A percentile compares a stretch with the other conserved stretches of the same genome.
Conservation (phyloP, 2,329 filamentous ascomycete species). For the Aspergillus ruber region DNA sequence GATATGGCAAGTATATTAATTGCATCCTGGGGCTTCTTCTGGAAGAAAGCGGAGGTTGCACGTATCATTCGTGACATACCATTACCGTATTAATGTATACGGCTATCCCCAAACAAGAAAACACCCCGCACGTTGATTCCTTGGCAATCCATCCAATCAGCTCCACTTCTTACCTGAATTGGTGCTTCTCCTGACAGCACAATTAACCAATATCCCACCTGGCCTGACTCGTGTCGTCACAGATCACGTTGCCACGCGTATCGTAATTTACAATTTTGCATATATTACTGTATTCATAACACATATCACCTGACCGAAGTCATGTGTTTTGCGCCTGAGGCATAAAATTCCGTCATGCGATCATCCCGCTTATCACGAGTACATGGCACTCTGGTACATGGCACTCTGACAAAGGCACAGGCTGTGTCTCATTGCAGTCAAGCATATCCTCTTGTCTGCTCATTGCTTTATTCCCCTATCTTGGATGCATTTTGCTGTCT, state of each 20-base stretch:
- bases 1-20: neutral
- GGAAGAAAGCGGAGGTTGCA: slow-evolving; percentile 4
- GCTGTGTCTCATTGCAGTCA: too few species aligned
- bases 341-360: neutral
- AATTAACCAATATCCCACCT: slow-evolving; percentile 7
- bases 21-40: neutral
- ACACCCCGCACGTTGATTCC: slow-evolving; percentile 8
- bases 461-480: neutral
- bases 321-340: neutral
- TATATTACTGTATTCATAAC: neutral
- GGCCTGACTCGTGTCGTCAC: slow-evolving; percentile 18
- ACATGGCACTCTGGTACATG: neutral
- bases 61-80: neutral
- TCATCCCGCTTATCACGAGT: neutral
- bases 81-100: neutral
- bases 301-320: neutral
- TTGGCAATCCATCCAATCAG: neutral
- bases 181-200: neutral
- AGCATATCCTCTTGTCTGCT: too few species aligned
- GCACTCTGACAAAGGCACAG: neutral
- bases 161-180: neutral
- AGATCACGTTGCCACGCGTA: neutral
- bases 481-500: neutral
- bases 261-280: too few species aligned
- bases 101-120: neutral